Evolutionary conservation across 129 eudicot species (phyloP).

Genomic region (Deinandra increscens): DNA sequence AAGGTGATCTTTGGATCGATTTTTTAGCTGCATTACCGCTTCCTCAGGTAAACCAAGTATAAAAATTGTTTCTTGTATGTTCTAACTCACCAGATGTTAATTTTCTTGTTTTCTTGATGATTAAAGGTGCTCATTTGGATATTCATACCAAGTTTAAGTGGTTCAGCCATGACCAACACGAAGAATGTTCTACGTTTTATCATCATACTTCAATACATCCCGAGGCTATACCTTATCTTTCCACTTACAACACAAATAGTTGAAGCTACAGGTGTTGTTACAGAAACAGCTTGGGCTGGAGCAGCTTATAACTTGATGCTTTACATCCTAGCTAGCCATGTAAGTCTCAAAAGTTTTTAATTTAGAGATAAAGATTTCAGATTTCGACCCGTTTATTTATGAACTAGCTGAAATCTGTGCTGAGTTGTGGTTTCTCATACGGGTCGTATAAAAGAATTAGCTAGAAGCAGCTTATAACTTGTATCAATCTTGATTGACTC

Average conservation of each 20-base stretch:
- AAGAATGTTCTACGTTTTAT: constrained; percentile 73
- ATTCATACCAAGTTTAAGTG: constrained; percentile 67
- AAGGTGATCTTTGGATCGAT: constrained; percentile 66
- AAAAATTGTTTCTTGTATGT: constrained; percentile 7
- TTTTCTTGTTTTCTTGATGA: constrained; percentile 18
- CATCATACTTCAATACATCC: constrained; percentile 73
- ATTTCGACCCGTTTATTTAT: not conserved
- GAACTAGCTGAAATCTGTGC: not conserved
- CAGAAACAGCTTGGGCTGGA: constrained; percentile 90
- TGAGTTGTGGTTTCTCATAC: not conserved
- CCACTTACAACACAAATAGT: constrained; percentile 72
- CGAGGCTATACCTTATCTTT: constrained; percentile 67
- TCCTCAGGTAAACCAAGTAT: constrained; percentile 65
- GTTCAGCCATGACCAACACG: constrained; percentile 83
- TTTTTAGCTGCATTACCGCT: constrained; percentile 78
- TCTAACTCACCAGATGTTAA: not conserved
- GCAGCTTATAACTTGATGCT: constrained; percentile 88
- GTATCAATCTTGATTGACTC: not conserved
- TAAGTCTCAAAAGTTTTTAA: constrained; percentile 37
- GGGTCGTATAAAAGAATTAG: not conserved
- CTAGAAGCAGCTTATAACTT: not conserved
- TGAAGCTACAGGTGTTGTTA: constrained; percentile 74
- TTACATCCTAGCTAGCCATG: constrained; percentile 85
- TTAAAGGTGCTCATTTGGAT: constrained; percentile 69
- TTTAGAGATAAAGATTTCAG: not conserved